Evolutionary conservation across 768 basidiomycete species (phyloP).

Genomic region (Calocybe gangraenosa): DNA sequence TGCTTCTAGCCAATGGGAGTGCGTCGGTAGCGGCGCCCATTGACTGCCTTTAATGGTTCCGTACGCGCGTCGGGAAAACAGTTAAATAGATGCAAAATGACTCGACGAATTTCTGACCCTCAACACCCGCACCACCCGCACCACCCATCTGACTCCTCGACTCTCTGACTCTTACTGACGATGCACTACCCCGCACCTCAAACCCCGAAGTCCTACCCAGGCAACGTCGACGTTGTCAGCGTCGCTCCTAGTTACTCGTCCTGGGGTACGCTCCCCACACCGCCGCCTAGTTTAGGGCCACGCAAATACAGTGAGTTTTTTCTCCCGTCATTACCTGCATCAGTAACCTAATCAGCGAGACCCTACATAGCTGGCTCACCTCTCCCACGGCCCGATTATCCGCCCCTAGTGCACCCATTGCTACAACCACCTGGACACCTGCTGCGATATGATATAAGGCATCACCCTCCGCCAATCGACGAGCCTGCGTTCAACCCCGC

Average conservation of each 20-base stretch:
- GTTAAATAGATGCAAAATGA: constrained; percentile 2
- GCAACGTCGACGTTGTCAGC: background rate
- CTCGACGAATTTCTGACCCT: constrained; percentile 1
- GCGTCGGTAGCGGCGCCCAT: background rate
- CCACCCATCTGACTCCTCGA: background rate
- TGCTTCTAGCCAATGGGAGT: background rate
- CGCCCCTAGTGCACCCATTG: background rate
- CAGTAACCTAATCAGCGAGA: no score
- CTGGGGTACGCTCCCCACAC: background rate
- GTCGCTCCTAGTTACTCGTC: constrained; percentile 2
- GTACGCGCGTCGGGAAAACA: background rate
- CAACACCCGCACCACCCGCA: background rate
- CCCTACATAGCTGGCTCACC: constrained; percentile 2
- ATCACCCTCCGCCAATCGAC: background rate
- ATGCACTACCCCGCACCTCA: background rate
- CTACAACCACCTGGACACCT: background rate
- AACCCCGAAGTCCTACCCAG: background rate
- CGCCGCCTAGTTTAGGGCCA: background rate
- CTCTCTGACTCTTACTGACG: background rate
- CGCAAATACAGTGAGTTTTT: no score
- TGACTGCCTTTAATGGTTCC: background rate
- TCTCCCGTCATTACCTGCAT: no score
- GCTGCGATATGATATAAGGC: constrained; percentile 2
- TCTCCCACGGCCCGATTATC: background rate
- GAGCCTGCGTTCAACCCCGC: background rate